phyloP scores from a whole-genome alignment of 2,329 filamentous ascomycete genomes.

The Arachnomyces sp. region DNA sequence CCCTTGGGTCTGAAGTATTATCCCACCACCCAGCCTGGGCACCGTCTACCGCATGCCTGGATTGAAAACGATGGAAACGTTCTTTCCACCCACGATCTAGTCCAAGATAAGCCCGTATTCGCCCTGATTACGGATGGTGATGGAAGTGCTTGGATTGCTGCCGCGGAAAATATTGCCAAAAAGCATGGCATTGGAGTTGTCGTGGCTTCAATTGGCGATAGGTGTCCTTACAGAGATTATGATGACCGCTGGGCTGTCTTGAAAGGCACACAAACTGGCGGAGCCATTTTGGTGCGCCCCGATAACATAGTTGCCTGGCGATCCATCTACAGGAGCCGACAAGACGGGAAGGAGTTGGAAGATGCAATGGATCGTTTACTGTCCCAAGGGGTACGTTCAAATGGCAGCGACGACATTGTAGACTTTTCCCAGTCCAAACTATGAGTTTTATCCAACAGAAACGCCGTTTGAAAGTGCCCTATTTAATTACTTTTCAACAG shows the following conservation, averaged over 20 bases:
- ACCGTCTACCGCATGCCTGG: conserved; percentile 21
- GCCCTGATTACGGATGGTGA: conserved; percentile 12
- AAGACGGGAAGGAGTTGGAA: too few species aligned
- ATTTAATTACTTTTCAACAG: too few species aligned
- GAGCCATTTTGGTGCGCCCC: too few species aligned
- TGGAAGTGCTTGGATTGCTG: conserved; percentile 10
- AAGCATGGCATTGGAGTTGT: conserved; percentile 1
- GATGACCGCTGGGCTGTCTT: conserved; percentile 4
- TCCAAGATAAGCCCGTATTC: conserved; percentile 7
- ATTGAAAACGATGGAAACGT: conserved; percentile 9
- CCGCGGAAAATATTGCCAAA: conserved; percentile 5
- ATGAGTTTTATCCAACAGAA: too few species aligned
- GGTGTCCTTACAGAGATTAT: conserved; percentile 2
- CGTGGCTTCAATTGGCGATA: conserved; percentile 1
- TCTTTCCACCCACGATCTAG: conserved; percentile 19
- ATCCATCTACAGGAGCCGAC: too few species aligned
- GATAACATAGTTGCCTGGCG: too few species aligned
- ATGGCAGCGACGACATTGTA: too few species aligned
- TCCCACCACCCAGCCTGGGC: conserved; percentile 19
- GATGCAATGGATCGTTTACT: too few species aligned
- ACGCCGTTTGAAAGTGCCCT: too few species aligned
- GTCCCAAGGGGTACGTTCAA: too few species aligned
- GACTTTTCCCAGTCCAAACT: too few species aligned
- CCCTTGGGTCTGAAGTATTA: conserved; percentile 14
- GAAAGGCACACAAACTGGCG: conserved; percentile 3